Conservation (phyloP, 2,329 filamentous ascomycete species). For the Diaporthe ilicicola region DNA sequence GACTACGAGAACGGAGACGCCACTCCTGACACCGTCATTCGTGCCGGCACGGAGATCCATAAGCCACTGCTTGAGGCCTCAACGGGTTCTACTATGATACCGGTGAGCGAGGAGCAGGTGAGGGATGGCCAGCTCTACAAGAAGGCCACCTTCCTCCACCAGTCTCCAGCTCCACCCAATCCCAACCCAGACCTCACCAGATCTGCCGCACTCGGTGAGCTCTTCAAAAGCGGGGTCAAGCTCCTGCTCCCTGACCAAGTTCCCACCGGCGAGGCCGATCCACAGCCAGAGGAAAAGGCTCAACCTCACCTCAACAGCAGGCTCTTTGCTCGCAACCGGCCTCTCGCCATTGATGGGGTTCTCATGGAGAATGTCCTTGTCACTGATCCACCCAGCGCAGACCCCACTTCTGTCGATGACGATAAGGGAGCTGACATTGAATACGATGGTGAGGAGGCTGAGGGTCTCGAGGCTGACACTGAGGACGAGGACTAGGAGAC, state of each 20-base stretch:
- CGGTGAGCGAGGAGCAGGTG: constrained; percentile 2
- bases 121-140: background rate
- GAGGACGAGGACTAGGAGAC: background rate
- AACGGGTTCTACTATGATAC: constrained; percentile 24
- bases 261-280: background rate
- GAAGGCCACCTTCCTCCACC: background rate
- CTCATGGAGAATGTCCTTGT: background rate
- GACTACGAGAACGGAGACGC: background rate
- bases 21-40: background rate
- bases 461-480: background rate
- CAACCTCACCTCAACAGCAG: background rate
- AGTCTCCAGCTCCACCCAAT: background rate
- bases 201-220: background rate
- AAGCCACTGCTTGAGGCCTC: constrained; percentile 22
- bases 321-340: background rate
- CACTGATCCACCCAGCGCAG: background rate
- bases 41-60: background rate
- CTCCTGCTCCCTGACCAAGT: background rate
- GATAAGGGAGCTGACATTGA: background rate
- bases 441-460: background rate
- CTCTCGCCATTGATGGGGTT: background rate
- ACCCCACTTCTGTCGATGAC: background rate
- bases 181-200: background rate
- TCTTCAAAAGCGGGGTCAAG: background rate
- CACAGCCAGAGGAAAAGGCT: background rate